Conservation (phyloP, 2,329 filamentous ascomycete genomes). For the Tolypocladium capitatum region DNA sequence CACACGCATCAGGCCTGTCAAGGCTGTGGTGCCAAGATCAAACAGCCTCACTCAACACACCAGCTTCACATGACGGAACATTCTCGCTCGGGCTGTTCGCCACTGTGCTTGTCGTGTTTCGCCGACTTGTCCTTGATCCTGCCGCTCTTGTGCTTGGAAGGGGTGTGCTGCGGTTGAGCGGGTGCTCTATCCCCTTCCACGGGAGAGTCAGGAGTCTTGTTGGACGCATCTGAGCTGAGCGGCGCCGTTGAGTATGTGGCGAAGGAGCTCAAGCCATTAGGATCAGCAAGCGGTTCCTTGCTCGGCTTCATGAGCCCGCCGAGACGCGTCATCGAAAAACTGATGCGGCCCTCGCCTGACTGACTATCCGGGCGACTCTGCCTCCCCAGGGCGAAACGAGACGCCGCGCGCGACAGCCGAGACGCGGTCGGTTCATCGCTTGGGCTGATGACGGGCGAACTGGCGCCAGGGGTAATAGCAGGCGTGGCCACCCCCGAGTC, state of each 20-base stretch:
- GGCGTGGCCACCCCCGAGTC: conserved; percentile 29
- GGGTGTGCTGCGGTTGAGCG: conserved; percentile 6
- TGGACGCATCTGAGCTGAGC: conserved; percentile 11
- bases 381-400: conserved; percentile 34
- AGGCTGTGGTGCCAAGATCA: background rate
- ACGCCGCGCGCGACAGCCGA: conserved; percentile 43
- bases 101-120: conserved; percentile 19
- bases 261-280: conserved; percentile 11
- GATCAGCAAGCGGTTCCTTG: conserved; percentile 28
- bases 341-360: conserved; percentile 43
- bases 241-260: conserved; percentile 13
- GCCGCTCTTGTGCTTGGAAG: conserved; percentile 17
- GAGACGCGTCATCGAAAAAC: conserved; percentile 42
- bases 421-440: conserved; percentile 41
- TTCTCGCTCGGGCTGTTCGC: conserved; percentile 30
- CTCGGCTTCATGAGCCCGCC: conserved; percentile 37
- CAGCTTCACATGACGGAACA: conserved; percentile 31
- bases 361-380: conserved; percentile 45
- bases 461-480: conserved; percentile 20
- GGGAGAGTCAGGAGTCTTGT: conserved; percentile 7
- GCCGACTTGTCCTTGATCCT: conserved; percentile 26
- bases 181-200: conserved; percentile 9
- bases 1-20: background rate
- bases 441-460: conserved; percentile 27
- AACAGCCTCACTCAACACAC: background rate